phyloP scores from a whole-genome alignment of 2,329 filamentous ascomycete species.

The Neopestalotiopsis clavispora region DNA sequence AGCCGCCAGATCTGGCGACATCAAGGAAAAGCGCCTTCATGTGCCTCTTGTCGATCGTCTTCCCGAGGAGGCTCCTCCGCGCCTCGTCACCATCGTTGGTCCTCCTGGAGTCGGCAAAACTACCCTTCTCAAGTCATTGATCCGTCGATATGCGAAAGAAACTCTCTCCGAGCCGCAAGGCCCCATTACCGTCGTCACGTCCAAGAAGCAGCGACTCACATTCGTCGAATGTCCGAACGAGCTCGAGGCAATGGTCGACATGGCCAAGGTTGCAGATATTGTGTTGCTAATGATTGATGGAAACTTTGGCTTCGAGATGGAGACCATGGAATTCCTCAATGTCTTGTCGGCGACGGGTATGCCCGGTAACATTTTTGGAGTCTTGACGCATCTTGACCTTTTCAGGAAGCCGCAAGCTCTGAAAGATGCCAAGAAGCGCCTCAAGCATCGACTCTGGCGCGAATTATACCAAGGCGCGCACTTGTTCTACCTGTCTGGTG shows the following conservation, averaged over 20 bases:
- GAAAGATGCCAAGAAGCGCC: slow-evolving; percentile 91
- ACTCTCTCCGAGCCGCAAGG: slow-evolving; percentile 88
- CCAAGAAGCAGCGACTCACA: slow-evolving; percentile 91
- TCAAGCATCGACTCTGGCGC: slow-evolving; percentile 96
- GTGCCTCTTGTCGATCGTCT: slow-evolving; percentile 95
- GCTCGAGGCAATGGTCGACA: slow-evolving; percentile 93
- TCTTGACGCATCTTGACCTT: slow-evolving; percentile 93
- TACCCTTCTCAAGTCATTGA: slow-evolving; percentile 90
- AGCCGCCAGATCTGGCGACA: slow-evolving; percentile 32
- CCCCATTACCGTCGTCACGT: slow-evolving; percentile 94
- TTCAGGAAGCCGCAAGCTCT: slow-evolving; percentile 93
- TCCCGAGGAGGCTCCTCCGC: slow-evolving; percentile 85
- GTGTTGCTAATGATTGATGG: slow-evolving; percentile 98
- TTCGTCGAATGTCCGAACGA: slow-evolving; percentile 98
- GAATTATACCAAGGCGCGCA: slow-evolving; percentile 97
- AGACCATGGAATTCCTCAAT: slow-evolving; percentile 99
- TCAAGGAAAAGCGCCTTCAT: slow-evolving; percentile 91
- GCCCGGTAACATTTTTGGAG: slow-evolving; percentile 98
- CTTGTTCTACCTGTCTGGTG: slow-evolving; percentile 93
- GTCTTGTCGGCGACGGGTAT: slow-evolving; percentile 92
- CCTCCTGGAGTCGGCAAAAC: slow-evolving; percentile 96
- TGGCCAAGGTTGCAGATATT: slow-evolving; percentile 97
- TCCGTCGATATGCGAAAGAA: slow-evolving; percentile 95
- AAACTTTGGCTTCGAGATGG: slow-evolving; percentile 99
- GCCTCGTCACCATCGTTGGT: slow-evolving; percentile 92